A percentile compares a stretch with the other conserved stretches of the same genome.
These are phyloP conservation scores for Leccinum pallidistipes DNA, from an alignment of 1,284 basidiomycete genomes.

Conservation along the genomic window DNA sequence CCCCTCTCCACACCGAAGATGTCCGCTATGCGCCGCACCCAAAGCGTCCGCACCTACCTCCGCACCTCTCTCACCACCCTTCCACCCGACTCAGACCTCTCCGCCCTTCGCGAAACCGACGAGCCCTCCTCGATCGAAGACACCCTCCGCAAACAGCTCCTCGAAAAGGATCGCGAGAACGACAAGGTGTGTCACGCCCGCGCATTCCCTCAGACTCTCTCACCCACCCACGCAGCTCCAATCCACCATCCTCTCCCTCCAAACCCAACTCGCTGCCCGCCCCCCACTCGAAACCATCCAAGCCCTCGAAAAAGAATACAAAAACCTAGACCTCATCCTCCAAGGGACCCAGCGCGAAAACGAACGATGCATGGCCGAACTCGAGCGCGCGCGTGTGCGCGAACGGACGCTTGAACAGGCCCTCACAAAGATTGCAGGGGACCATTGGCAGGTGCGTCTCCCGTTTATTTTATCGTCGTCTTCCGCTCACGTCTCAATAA, in stretches of 20 bases:
- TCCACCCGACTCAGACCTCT: constrained; percentile 51
- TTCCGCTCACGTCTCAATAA: neutral
- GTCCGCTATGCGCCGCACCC: constrained; percentile 49
- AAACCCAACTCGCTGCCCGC: constrained; percentile 60
- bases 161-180: constrained; percentile 71
- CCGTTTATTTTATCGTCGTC: neutral
- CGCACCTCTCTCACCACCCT: constrained; percentile 43
- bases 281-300: constrained; percentile 65
- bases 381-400: constrained; percentile 62
- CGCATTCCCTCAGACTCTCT: too few relatives aligned
- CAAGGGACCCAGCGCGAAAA: constrained; percentile 78
- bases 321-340: constrained; percentile 67
- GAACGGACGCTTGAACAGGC: constrained; percentile 74
- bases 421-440: constrained; percentile 63
- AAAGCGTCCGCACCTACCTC: constrained; percentile 54
- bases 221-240: constrained; percentile 44
- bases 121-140: constrained; percentile 55
- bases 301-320: constrained; percentile 64
- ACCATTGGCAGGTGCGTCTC: constrained; percentile 67
- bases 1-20: neutral
- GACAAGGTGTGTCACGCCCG: constrained; percentile 50
- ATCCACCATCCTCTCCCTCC: constrained; percentile 57
- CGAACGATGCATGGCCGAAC: constrained; percentile 71
- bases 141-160: constrained; percentile 56
- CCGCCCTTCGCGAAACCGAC: constrained; percentile 56